Conservation (phyloP, 306 rosid genomes). For the Fagus sylvatica region DNA sequence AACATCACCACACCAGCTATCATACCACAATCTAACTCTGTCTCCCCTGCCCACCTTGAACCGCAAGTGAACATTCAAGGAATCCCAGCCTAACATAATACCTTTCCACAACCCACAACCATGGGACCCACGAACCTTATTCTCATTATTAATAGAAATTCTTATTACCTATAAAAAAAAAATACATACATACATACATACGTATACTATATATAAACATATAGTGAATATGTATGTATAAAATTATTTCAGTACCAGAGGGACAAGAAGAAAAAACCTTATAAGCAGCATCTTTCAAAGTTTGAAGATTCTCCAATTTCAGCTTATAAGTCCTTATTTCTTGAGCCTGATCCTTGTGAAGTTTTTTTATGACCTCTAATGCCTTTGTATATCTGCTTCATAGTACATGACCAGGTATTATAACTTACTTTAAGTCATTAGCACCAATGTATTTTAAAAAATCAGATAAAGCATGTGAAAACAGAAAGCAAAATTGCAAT, state of each 20-base stretch:
- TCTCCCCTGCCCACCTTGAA: too few relatives aligned
- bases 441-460: neutral
- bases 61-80: too few relatives aligned
- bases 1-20: too few relatives aligned
- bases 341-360: slow-evolving; percentile 61
- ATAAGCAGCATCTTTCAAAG: slow-evolving; percentile 56
- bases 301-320: slow-evolving; percentile 60
- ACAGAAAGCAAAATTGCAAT: neutral
- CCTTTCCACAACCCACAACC: too few relatives aligned
- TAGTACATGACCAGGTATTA: neutral
- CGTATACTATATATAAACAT: neutral
- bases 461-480: neutral
- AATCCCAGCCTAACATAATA: too few relatives aligned
- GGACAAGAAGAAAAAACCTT: slow-evolving; percentile 35
- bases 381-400: slow-evolving; percentile 58
- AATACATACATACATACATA: too few relatives aligned
- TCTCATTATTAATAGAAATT: too few relatives aligned
- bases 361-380: slow-evolving; percentile 61
- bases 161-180: too few relatives aligned
- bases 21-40: too few relatives aligned
- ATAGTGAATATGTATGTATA: neutral
- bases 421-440: neutral
- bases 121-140: too few relatives aligned
- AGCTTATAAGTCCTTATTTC: slow-evolving; percentile 55
- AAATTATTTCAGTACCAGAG: neutral